A percentile compares a stretch with the other conserved stretches of the same genome.
phyloP scores from a whole-genome alignment of 805 yeast genomes.

The Metschnikowia vanudenii region DNA sequence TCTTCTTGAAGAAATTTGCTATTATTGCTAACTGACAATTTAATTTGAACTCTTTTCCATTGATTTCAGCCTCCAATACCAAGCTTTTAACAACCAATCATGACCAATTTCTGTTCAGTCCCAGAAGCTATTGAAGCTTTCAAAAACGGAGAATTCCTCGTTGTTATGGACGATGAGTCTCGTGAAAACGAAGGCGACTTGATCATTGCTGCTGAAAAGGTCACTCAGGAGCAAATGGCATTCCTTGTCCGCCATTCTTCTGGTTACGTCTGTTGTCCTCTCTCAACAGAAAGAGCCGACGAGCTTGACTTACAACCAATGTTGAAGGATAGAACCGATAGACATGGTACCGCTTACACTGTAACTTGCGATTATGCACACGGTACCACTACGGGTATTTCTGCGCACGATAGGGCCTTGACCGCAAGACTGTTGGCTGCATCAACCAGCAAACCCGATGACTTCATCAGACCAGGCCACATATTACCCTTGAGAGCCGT shows the following conservation, averaged over 20 bases:
- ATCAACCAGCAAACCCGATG: conserved; percentile 51
- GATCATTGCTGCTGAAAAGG: conserved; percentile 83
- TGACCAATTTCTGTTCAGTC: conserved; percentile 47
- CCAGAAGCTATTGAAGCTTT: conserved; percentile 70
- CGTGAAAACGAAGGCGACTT: conserved; percentile 98
- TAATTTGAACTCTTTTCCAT: too few relatives aligned
- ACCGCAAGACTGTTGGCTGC: conserved; percentile 75
- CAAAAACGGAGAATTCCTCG: conserved; percentile 72
- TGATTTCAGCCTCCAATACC: too few relatives aligned
- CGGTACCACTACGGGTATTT: conserved; percentile 95
- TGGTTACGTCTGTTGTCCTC: conserved; percentile 93
- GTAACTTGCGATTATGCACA: conserved; percentile 82
- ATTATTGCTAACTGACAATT: background rate
- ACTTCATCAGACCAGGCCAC: conserved; percentile 92
- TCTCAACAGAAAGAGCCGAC: conserved; percentile 76
- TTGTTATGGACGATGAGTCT: conserved; percentile 96
- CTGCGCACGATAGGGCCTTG: conserved; percentile 89
- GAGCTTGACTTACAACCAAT: conserved; percentile 74
- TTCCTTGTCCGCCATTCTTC: conserved; percentile 83
- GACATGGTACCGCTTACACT: conserved; percentile 97
- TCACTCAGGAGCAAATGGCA: conserved; percentile 87
- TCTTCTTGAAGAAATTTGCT: too few relatives aligned
- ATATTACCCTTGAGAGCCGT: conserved; percentile 88
- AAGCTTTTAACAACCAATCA: conserved; percentile 1
- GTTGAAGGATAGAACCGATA: conserved; percentile 60